Percentiles rank a stretch among this genome's conserved stretches.
phyloP scores from a whole-genome alignment of 345 rosid genomes.

The Lagerstroemia speciosa region DNA sequence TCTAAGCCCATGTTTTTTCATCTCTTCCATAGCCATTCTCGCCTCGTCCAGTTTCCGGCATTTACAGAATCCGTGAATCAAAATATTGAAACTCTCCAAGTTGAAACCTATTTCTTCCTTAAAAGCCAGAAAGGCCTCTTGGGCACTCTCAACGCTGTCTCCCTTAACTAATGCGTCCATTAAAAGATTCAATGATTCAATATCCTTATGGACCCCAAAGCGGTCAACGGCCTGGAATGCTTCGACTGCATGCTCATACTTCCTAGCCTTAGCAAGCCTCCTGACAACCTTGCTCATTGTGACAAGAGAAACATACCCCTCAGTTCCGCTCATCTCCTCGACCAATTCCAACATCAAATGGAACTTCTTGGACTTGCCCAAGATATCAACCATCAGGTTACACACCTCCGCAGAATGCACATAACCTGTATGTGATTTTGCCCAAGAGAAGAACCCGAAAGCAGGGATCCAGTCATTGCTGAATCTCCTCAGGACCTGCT shows the following conservation, averaged over 20 bases:
- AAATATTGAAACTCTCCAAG: conserved; percentile 38
- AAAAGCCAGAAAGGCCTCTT: conserved; percentile 31
- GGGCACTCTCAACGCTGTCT: conserved; percentile 60
- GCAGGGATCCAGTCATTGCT: conserved; percentile 53
- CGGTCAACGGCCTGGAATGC: conserved; percentile 47
- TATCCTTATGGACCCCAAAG: conserved; percentile 40
- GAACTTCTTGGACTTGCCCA: conserved; percentile 54
- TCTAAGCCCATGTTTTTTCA: conserved; percentile 37
- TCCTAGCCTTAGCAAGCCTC: conserved; percentile 55
- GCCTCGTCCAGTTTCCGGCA: conserved; percentile 53
- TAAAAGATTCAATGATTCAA: conserved; percentile 38
- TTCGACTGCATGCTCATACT: conserved; percentile 45
- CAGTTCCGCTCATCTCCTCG: conserved; percentile 40
- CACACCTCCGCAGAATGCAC: conserved; percentile 36
- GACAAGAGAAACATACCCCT: conserved; percentile 39
- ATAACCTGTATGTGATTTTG: conserved; percentile 58
- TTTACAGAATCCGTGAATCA: conserved; percentile 78
- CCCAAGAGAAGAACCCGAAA: conserved; percentile 69
- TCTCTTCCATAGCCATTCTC: conserved; percentile 40
- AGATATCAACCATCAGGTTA: conserved; percentile 53
- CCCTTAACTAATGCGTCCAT: conserved; percentile 80
- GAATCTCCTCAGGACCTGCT: conserved; percentile 53
- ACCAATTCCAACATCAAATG: conserved; percentile 53
- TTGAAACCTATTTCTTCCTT: conserved; percentile 28
- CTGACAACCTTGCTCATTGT: conserved; percentile 64